phyloP scores from a whole-genome alignment of 2,329 filamentous ascomycete species.

The Trichophyton mentagrophytes region DNA sequence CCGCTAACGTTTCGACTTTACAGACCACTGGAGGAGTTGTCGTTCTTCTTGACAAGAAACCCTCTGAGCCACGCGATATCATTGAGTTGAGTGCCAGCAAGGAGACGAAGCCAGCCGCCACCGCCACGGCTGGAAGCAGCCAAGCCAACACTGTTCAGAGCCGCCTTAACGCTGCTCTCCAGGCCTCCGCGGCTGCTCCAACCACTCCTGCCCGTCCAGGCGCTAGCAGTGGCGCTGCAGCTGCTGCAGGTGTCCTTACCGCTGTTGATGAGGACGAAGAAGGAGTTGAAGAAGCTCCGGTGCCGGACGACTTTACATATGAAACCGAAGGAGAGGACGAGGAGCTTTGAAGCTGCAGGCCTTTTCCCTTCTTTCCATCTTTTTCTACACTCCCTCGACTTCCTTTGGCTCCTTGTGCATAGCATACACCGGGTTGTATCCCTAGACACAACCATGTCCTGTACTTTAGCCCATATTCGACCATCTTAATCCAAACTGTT shows the following conservation, averaged over 20 bases:
- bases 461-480: not conserved
- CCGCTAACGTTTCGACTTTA: constrained; percentile 25
- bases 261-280: constrained; percentile 63
- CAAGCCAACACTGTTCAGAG: constrained; percentile 34
- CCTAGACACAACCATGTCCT: not conserved
- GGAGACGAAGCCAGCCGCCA: constrained; percentile 27
- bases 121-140: constrained; percentile 1
- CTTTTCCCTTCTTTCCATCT: not conserved
- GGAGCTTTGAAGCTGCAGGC: not conserved
- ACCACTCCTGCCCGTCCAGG: constrained; percentile 18
- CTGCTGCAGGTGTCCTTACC: constrained; percentile 67
- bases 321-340: constrained; percentile 31
- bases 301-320: constrained; percentile 37
- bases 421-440: not conserved
- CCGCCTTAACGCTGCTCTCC: constrained; percentile 30
- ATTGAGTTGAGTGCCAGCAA: constrained; percentile 93
- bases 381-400: not conserved
- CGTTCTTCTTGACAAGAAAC: constrained; percentile 72
- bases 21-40: constrained; percentile 89
- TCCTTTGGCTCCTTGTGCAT: not conserved
- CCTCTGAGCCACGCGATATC: constrained; percentile 62
- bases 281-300: constrained; percentile 35
- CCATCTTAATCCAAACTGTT: not conserved
- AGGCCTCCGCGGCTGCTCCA: constrained; percentile 11
- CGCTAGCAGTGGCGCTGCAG: constrained; percentile 45